Conservation (phyloP, 352 stramenopile genomes). For the Vaucheria bursata region DNA sequence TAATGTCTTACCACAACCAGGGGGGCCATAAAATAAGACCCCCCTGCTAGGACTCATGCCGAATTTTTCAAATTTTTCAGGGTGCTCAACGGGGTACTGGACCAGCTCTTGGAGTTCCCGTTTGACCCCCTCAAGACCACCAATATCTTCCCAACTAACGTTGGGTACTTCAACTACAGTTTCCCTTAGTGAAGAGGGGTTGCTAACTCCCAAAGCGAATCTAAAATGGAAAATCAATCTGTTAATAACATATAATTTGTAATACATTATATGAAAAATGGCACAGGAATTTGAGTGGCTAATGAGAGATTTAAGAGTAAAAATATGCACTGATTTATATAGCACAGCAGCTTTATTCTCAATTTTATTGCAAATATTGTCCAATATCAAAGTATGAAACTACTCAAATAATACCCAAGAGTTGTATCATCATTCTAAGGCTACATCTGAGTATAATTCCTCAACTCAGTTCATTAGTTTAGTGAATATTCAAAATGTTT, state of each 20-base stretch:
- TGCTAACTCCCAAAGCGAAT: conserved; percentile 91
- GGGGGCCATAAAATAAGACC: conserved; percentile 98
- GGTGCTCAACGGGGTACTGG: conserved; percentile 98
- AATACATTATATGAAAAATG: not conserved
- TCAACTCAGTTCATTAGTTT: too few relatives aligned
- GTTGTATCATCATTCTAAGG: too few relatives aligned
- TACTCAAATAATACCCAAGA: too few relatives aligned
- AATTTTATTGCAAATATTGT: too few relatives aligned
- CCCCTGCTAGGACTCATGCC: conserved; percentile 83
- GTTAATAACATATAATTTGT: conserved; percentile 80
- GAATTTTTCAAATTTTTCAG: conserved; percentile 78
- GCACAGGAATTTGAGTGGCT: not conserved
- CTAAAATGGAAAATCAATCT: too few relatives aligned
- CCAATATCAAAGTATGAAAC: too few relatives aligned
- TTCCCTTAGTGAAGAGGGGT: conserved; percentile 95
- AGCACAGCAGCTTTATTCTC: too few relatives aligned
- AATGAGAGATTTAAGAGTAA: not conserved
- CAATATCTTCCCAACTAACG: conserved; percentile 98
- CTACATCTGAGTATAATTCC: too few relatives aligned
- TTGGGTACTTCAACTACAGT: conserved; percentile 98
- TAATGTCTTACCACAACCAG: conserved; percentile 98
- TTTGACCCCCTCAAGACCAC: conserved; percentile 79
- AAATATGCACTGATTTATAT: too few relatives aligned
- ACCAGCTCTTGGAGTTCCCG: conserved; percentile 96
- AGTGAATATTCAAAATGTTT: too few relatives aligned